Base-by-base conservation (phyloP, 75 land plant genomes). In the Pinus tabuliformis region DNA sequence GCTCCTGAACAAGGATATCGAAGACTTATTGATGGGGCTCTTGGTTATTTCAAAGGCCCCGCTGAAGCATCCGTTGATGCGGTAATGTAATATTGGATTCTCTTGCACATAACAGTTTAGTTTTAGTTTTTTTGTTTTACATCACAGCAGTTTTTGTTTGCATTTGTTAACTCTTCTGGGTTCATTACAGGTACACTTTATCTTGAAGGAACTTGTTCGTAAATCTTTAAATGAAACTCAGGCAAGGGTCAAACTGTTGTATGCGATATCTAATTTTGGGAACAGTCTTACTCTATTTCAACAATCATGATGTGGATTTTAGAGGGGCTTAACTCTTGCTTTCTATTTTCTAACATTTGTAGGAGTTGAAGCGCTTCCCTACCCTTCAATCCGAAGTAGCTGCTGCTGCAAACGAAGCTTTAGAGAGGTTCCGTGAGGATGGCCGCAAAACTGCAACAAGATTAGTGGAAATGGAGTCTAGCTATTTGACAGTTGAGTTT, bases 1-100 rank as follows among this genome's bases (percentile, higher is more conserved):
- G 95, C 95, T 80, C 95, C 95, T 52, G 95, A 93, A 72, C 95
- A 93, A 77, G 95, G 98, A 59, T 93, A 93, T 73, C 81, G 96
- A 59, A 88, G 93, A 56, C 86, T 91, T n/a, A 95, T 93, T 74
- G 97, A 93, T 68, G 86, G 94, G 26, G 74, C 94, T 39, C 82
- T 93, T 11, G 81, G 76, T 66, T 91, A 76, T 76, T 93, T 93
- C 81, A 84, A 79, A 78, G 96, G 96, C 17, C 96, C 96, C 11
- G 90, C 94, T 78, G 96, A 93, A 80, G 94, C 94, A 14, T 81
- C 91, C 36, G 91, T 91, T n/a, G 94, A 93, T 78, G 90, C 94
- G 76, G 96, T 93, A 89, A 81, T 58, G 18, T n/a, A 42, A 49
- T n/a, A 5, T 9, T 49, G 54, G 54, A 9, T 49, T 49, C 54